Base-by-base conservation (phyloP, 2,329 filamentous ascomycete species). In the Hymenoscyphus fructigenus region DNA sequence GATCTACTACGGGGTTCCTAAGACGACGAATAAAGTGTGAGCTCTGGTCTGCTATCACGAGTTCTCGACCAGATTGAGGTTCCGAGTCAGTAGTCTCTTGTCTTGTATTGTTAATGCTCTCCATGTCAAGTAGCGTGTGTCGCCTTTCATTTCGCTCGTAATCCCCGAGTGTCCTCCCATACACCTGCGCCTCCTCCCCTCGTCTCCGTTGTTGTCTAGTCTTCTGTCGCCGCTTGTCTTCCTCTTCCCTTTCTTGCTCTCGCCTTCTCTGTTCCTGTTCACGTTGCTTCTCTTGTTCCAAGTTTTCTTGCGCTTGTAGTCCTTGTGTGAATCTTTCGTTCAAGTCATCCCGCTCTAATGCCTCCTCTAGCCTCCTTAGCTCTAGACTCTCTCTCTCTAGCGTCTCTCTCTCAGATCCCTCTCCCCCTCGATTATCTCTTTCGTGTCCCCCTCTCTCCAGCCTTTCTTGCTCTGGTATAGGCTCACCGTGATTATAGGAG, bases 241-340 rank as follows among this genome's bases (percentile, higher is more conserved):
- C 59, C 23, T 47, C 34, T 50, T 60, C 15, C 41, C 36, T 60
- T 60, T 60, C 59, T 53, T 53, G 15, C 47, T 53, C 47, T n/a
- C 47, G 47, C 47, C 26, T 53, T 9, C 26, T 23, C 26, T 14
- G 15, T 53, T 53, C 47, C 47, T n/a, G 47, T n/a, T 53, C 10
- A 53, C 9, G 10, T 53, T 14, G 32, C 28, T 53, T 29, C 38
- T 50, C 38, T 32, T 20, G 38, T 10, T 23, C 26, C 4, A 20
- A 15, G 10, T 78, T 34, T 28, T 61, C 59, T 29, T 34, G 10
- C 1, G 2, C 59, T 20, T 44, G 26, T 32, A 23, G 36, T 15
- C 23, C 59, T 53, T 61, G 41, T 26, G 41, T 26, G 15, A 50
- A 26, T 20, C 41, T 53, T 41, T 55, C 44, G 14, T 50, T 36